These are phyloP conservation scores for Cystofilobasidium macerans DNA, from an alignment of 768 basidiomycete genomes.

Conservation along the genomic window DNA sequence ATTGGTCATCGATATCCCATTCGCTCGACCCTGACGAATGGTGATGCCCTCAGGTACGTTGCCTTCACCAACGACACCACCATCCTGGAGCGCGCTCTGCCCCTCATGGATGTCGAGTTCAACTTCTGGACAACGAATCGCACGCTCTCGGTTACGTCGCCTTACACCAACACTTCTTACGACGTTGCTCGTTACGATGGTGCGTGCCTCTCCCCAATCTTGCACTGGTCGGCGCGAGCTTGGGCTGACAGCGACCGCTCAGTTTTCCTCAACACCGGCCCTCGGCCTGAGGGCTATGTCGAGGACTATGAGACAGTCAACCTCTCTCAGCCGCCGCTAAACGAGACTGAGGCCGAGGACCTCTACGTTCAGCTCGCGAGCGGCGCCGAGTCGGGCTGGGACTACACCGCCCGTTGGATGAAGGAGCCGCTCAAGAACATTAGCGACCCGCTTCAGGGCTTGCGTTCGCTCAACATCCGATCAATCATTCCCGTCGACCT, in stretches of 20 bases:
- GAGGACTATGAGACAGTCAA: constrained; percentile 70
- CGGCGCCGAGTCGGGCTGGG: constrained; percentile 68
- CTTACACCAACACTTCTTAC: constrained; percentile 54
- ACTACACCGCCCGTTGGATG: constrained; percentile 34
- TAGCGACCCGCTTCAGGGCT: constrained; percentile 9
- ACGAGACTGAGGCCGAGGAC: constrained; percentile 49
- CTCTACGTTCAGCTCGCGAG: constrained; percentile 80
- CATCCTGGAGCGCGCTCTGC: constrained; percentile 71
- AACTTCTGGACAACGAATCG: constrained; percentile 72
- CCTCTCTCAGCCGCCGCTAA: constrained; percentile 47
- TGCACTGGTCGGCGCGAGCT: background rate
- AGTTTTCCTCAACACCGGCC: constrained; percentile 66
- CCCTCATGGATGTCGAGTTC: constrained; percentile 75
- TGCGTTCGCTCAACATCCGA: constrained; percentile 38
- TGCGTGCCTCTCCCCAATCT: background rate
- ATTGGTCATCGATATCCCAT: no score
- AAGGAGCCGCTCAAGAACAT: constrained; percentile 20
- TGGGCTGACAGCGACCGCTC: background rate
- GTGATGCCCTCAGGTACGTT: no score
- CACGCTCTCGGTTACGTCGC: constrained; percentile 54
- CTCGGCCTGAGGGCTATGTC: constrained; percentile 62
- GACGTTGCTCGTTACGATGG: constrained; percentile 55
- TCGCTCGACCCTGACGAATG: no score
- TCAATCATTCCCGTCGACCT: constrained; percentile 63
- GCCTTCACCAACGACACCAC: constrained; percentile 55